phyloP scores from a whole-genome alignment of 1,284 basidiomycete species.

The Pseudomicrostroma phylloplanum region DNA sequence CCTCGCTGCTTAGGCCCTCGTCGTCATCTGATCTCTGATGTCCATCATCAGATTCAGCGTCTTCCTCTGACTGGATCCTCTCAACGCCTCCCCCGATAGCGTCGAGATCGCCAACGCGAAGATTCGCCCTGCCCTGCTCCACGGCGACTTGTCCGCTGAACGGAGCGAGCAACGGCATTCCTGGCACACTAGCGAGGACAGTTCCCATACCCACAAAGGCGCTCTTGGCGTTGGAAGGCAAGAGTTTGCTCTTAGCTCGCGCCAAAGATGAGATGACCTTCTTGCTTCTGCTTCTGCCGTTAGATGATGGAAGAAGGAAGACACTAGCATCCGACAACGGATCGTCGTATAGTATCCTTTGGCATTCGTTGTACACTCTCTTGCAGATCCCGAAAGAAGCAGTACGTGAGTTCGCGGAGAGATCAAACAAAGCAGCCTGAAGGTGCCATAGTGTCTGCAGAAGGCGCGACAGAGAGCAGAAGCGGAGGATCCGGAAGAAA shows the following conservation, averaged over 20 bases:
- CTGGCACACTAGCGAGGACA: constrained; percentile 69
- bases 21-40: constrained; percentile 7
- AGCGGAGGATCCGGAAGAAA: neutral
- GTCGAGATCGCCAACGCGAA: constrained; percentile 30
- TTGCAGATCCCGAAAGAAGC: constrained; percentile 85
- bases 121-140: constrained; percentile 69
- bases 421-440: constrained; percentile 45
- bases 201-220: constrained; percentile 80
- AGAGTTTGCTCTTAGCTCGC: constrained; percentile 20
- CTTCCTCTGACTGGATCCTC: constrained; percentile 43
- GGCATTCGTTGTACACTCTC: constrained; percentile 82
- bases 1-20: constrained; percentile 15
- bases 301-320: constrained; percentile 5
- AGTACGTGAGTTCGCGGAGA: constrained; percentile 57
- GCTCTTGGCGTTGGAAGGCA: constrained; percentile 54
- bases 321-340: constrained; percentile 36
- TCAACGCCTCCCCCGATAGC: constrained; percentile 18
- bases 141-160: constrained; percentile 76
- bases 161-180: constrained; percentile 66
- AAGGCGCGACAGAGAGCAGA: neutral
- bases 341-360: constrained; percentile 94
- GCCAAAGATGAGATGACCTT: constrained; percentile 34
- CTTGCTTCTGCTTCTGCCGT: constrained; percentile 41
- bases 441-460: constrained; percentile 47
- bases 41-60: constrained; percentile 51